Evolutionary conservation across 2,329 filamentous ascomycete species (phyloP).

Genomic region (Alternaria sp.): DNA sequence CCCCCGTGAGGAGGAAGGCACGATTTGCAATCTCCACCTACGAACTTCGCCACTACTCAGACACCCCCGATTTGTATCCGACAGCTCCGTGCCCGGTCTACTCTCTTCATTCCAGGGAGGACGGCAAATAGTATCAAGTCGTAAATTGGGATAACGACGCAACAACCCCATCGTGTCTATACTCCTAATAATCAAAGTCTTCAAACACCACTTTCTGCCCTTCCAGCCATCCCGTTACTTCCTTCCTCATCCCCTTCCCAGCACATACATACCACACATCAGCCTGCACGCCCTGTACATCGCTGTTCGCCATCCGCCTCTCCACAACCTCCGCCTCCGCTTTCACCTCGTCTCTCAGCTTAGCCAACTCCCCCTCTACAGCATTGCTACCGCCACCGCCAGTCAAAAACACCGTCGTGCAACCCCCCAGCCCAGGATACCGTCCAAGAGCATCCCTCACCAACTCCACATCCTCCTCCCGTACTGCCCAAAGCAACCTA

Average conservation of each 20-base stretch:
- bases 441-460: slow-evolving; percentile 66
- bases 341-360: slow-evolving; percentile 45
- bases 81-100: no score
- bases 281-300: slow-evolving; percentile 51
- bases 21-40: not conserved
- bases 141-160: not conserved
- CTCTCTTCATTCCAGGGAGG: no score
- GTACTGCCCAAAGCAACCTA: slow-evolving; percentile 73
- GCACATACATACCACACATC: slow-evolving; percentile 69
- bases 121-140: no score
- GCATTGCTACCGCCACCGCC: slow-evolving; percentile 39
- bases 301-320: slow-evolving; percentile 59
- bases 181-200: slow-evolving; percentile 56
- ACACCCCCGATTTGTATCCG: not conserved
- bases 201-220: slow-evolving; percentile 60
- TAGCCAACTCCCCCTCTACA: slow-evolving; percentile 31
- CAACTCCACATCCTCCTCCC: slow-evolving; percentile 67
- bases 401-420: slow-evolving; percentile 72
- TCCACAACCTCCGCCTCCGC: slow-evolving; percentile 48
- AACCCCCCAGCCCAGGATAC: slow-evolving; percentile 61
- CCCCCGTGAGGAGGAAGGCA: not conserved
- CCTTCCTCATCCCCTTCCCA: slow-evolving; percentile 59
- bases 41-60: not conserved
- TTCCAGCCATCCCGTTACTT: slow-evolving; percentile 59
- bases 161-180: not conserved